Evolutionary conservation across 108 stramenopile genomes (phyloP), one percentile per base, ranked within the genome.

Genomic region (Skeletonema grethae): DNA sequence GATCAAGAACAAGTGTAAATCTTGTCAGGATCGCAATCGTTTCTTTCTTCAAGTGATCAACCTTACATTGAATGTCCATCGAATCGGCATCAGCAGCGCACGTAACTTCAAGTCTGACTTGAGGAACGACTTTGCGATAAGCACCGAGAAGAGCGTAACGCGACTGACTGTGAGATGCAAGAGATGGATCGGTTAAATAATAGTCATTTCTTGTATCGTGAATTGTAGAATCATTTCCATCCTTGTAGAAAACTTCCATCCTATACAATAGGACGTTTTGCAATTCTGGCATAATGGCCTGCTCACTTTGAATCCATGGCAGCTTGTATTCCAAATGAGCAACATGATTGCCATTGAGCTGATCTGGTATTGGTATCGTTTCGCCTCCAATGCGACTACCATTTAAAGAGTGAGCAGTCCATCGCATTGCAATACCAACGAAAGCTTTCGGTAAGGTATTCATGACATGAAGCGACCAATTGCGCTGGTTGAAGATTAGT

Each of bases 381-480:
- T 64, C 76, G 24, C 45, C 39, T 13, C 20, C 64, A 7, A 77
- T 31, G 11, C 60, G 22, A 6, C 36, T 28, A n/a, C 76, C 76
- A 57, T 77, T 32, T 32, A 77, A 29, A 30, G 69, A 66, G 60
- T 70, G 61, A 16, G 76, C 69, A 30, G 25, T 53, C 64, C 69
- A 77, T 16, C 50, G 57, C n/a, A 77, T 45, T 38, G 28, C 41
- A 4, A 29, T 11, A 25, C 25, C 57, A 50, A 41, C 29, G 15
- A 60, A 31, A 38, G 48, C 64, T 35, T 38, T 20, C 5, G 69
- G 57, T 22, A 61, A 12, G 20, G 57, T 24, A 73, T 82, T 82
- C 12, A 76, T 65, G 25, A 82, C 29, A 41, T 77, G 61, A 31
- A 82, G 71, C 5, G 43, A 36, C 62, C 70, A 73, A 57, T 72